phyloP scores from a whole-genome alignment of 345 rosid genomes.

The Camelina laxa region DNA sequence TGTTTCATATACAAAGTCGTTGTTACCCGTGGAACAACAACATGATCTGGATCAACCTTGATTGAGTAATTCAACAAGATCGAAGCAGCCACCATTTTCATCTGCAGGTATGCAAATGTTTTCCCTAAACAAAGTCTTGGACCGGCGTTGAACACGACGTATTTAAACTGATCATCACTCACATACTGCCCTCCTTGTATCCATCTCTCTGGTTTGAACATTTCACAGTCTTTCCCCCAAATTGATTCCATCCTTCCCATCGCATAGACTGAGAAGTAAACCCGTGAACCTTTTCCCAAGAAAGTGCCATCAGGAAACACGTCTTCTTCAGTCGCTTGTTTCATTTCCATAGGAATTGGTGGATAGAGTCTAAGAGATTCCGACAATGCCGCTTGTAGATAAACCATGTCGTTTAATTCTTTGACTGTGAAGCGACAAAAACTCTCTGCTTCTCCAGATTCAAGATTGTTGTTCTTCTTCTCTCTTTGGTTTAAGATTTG shows the following conservation, averaged over 20 bases:
- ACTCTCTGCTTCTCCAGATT: not conserved
- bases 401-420: conserved; percentile 66
- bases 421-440: conserved; percentile 47
- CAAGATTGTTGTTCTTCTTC: not conserved
- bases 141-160: conserved; percentile 76
- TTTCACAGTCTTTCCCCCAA: conserved; percentile 73
- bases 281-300: conserved; percentile 57
- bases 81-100: conserved; percentile 89
- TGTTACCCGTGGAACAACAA: conserved; percentile 60
- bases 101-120: conserved; percentile 76
- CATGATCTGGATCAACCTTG: conserved; percentile 55
- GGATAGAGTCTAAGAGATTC: conserved; percentile 81
- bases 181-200: conserved; percentile 58
- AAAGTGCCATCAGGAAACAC: conserved; percentile 61
- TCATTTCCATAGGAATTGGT: conserved; percentile 73
- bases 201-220: conserved; percentile 80
- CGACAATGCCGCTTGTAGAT: conserved; percentile 72
- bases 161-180: conserved; percentile 70
- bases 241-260: conserved; percentile 69
- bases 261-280: conserved; percentile 54
- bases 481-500: conserved; percentile 35
- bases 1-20: conserved; percentile 81
- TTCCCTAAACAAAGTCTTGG: conserved; percentile 78
- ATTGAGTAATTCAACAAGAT: conserved; percentile 62
- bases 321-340: conserved; percentile 62